Evolutionary conservation across 2,329 filamentous ascomycete genomes (phyloP), one percentile per base, ranked within the genome.

Genomic region (Pestalotiopsis sp.): DNA sequence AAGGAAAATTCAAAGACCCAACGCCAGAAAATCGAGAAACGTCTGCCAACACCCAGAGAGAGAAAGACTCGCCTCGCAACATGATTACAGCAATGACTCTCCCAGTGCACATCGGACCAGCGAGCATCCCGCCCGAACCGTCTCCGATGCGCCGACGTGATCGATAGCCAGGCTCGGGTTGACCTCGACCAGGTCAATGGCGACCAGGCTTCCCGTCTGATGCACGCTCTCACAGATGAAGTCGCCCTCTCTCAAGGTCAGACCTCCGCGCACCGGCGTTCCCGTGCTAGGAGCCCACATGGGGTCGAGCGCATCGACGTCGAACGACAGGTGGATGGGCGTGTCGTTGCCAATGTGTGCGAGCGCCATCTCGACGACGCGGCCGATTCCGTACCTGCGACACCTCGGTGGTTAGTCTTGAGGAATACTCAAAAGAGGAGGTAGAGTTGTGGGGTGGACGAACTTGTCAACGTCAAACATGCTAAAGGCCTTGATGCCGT

Each of bases 401-500:
- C 31, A 66, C 27, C 20, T 36, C 23, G 9, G 13, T 64, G 27
- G 2, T 57, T 14, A 61, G 65, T 25, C 31, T 66, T 11, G 0
- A 7, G 23, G 4, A 20, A 45, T 7, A 20, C 52, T 12, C 5
- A 27, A 41, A 39, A 14, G 36, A 58, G n/a, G 63, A 64, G 49
- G 12, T 17, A 6, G 14, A 31, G 61, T 25, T 20, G 39, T 9
- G 27, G 23, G n/a, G 45, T 25, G 9, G 64, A 78, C 87, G 76
- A 84, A 94, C 92, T 89, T 88, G 82, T 99, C 96, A 80, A 99
- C 92, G 79, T 99, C 96, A 79, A 97, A 96, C 96, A 99, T 99
- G 83, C 92, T 95, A 78, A 98, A 99, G 4, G 95, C 95, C 85
- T 94, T 95, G 85, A 99, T 96, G 57, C 92, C 91, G 77, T 98